Conservation (phyloP, 2,329 filamentous ascomycete species). For the Alternaria infectoria region DNA sequence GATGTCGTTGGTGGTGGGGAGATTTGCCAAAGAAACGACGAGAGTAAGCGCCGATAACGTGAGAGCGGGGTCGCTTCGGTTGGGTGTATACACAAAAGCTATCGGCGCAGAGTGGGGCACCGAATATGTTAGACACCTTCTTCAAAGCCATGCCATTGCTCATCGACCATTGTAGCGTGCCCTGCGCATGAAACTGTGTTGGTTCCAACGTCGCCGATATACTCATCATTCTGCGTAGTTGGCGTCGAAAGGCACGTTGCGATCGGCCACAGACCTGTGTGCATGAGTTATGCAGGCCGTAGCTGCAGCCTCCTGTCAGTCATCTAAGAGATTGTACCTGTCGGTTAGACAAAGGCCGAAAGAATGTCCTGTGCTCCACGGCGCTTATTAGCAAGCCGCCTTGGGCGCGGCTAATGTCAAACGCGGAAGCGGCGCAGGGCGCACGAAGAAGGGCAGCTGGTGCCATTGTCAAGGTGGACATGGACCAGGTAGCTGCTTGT, state of each 20-base stretch:
- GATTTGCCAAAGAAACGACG: slow-evolving; percentile 27
- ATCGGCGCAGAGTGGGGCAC: slow-evolving; percentile 1
- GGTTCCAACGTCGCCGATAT: neutral
- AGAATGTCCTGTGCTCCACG: slow-evolving; percentile 4
- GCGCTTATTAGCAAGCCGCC: slow-evolving; percentile 13
- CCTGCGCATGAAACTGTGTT: neutral
- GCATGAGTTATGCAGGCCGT: neutral
- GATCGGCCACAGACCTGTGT: neutral
- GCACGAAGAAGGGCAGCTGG: slow-evolving; percentile 4
- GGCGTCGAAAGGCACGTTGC: neutral
- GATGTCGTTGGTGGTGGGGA: slow-evolving; percentile 21
- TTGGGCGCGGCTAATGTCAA: slow-evolving; percentile 23
- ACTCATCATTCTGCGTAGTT: neutral
- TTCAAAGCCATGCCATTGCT: neutral
- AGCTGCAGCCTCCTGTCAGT: slow-evolving; percentile 10
- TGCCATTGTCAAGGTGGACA: neutral
- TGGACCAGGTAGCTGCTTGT: slow-evolving; percentile 7
- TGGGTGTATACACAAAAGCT: slow-evolving; percentile 6
- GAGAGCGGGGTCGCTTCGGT: slow-evolving; percentile 20
- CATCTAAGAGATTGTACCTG: slow-evolving; percentile 8
- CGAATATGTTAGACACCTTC: slow-evolving; percentile 1
- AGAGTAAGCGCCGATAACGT: slow-evolving; percentile 33
- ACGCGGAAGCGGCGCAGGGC: slow-evolving; percentile 20
- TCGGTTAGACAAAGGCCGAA: slow-evolving; percentile 6
- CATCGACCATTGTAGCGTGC: neutral